Conservation (phyloP, 1,139 yeast species). For the Wickerhamiella pararugosa region DNA sequence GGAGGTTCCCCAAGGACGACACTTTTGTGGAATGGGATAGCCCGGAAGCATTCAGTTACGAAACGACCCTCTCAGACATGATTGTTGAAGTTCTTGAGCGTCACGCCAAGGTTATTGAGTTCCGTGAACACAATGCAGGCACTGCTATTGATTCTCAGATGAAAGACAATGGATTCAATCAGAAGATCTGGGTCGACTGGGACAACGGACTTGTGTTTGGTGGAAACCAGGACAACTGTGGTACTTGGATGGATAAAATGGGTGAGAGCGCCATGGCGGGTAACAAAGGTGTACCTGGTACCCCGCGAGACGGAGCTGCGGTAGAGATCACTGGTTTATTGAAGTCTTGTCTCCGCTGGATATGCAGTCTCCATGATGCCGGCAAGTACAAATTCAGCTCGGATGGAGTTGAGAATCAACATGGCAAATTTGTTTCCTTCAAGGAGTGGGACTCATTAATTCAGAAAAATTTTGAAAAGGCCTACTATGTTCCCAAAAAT, state of each 20-base stretch:
- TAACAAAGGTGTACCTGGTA: slow-evolving; percentile 82
- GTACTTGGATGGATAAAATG: slow-evolving; percentile 99
- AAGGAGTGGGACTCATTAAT: slow-evolving; percentile 59
- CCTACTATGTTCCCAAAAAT: slow-evolving; percentile 58
- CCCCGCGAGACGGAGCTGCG: slow-evolving; percentile 97
- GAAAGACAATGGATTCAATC: slow-evolving; percentile 86
- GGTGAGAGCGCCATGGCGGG: slow-evolving; percentile 83
- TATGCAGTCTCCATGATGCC: slow-evolving; percentile 37
- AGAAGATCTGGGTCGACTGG: slow-evolving; percentile 75
- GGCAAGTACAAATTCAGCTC: slow-evolving; percentile 38
- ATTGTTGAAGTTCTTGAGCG: slow-evolving; percentile 68
- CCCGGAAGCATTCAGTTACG: slow-evolving; percentile 58
- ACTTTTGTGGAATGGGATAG: slow-evolving; percentile 56
- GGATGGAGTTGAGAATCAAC: slow-evolving; percentile 30
- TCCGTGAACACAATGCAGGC: slow-evolving; percentile 94
- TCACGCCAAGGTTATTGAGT: slow-evolving; percentile 78
- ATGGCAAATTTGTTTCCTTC: slow-evolving; percentile 39
- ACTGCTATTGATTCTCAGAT: slow-evolving; percentile 75
- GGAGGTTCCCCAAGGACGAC: slow-evolving; percentile 88
- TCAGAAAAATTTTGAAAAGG: slow-evolving; percentile 59
- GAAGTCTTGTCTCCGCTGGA: slow-evolving; percentile 73
- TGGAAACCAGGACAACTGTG: slow-evolving; percentile 86
- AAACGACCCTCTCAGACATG: slow-evolving; percentile 56
- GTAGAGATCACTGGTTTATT: slow-evolving; percentile 80
- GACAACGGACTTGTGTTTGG: slow-evolving; percentile 75